A percentile compares a stretch with the other conserved stretches of the same genome.
phyloP scores from a whole-genome alignment of 2,329 filamentous ascomycete species.

The Niveomyces coronatus region DNA sequence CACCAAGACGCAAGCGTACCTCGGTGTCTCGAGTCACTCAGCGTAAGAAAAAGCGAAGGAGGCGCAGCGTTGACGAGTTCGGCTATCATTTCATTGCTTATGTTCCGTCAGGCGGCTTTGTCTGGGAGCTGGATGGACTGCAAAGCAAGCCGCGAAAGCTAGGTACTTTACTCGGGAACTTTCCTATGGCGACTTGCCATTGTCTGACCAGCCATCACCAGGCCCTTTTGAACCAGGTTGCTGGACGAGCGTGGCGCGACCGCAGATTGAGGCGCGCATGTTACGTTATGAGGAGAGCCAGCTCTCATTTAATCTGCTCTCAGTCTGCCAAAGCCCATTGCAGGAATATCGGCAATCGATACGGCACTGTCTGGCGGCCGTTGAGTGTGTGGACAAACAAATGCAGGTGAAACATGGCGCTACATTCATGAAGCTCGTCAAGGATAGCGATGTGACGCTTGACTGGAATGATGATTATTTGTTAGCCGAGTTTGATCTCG shows the following conservation, averaged over 20 bases:
- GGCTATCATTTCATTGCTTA: conserved; percentile 87
- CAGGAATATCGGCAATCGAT: conserved; percentile 36
- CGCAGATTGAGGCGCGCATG: conserved; percentile 59
- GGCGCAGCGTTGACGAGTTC: conserved; percentile 42
- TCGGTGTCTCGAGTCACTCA: conserved; percentile 18
- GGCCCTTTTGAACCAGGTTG: conserved; percentile 21
- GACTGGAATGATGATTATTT: background rate
- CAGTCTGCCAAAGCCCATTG: conserved; percentile 59
- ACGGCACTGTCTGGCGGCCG: conserved; percentile 28
- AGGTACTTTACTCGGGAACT: conserved; percentile 15
- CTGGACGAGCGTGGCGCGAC: conserved; percentile 58
- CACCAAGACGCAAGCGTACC: conserved; percentile 19
- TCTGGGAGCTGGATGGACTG: conserved; percentile 87
- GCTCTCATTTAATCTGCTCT: conserved; percentile 68
- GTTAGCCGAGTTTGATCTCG: conserved; percentile 1
- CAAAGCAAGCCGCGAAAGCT: conserved; percentile 51
- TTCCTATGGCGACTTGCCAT: conserved; percentile 1
- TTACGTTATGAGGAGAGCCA: conserved; percentile 51
- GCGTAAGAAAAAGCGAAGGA: conserved; percentile 28
- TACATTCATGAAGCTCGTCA: conserved; percentile 1
- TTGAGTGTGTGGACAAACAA: conserved; percentile 27
- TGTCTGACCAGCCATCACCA: too few relatives aligned
- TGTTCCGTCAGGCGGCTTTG: conserved; percentile 59
- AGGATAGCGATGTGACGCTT: conserved; percentile 1
- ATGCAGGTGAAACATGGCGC: conserved; percentile 11